Evolutionary conservation across 1,139 yeast species (phyloP), one percentile per base, ranked within the genome.

Genomic region (Hyphopichia wangnamkhiaoensis): DNA sequence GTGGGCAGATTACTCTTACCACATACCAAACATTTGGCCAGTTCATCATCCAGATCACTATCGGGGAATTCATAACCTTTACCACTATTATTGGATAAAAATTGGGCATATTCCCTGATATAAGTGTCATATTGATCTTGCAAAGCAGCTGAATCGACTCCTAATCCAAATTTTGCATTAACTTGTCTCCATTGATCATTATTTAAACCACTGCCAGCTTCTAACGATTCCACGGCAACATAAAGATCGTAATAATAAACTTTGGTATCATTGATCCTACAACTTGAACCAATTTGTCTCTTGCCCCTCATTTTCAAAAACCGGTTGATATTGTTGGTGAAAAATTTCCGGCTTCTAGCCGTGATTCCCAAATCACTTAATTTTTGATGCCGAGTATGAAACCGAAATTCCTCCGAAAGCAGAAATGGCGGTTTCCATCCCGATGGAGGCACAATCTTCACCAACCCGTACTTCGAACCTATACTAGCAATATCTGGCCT

Each of bases 301-400:
- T 55, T 63, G 31, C 65, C 55, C 38, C 67, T 60, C 78, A 79
- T 77, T 48, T 67, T 68, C 49, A 74, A 58, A 51, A 68, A 84
- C 43, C 87, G 74, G 44, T 77, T 75, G 45, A 84, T 59, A 47
- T 81, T 85, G 42, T 76, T 79, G 34, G 65, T 66, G 59, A 84
- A 84, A 50, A 80, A 80, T 43, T 74, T 65, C 38, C 91, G 63
- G 27, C 84, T 78, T 45, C 94, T 65, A 37, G 82, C 80, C 8
- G 75, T 59, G 14, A 85, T 58, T 17, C 84, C 83, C 52, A 85
- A 64, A 54, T 84, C 88, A 51, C 79, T 76, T 40, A 85, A 53
- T 37, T 71, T 74, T 54, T 85, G 93, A 18, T 81, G 58, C 40
- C 93, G 61, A 5, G 89, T 84, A 46, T 79, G 82, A 52, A 85